Percentiles rank a stretch among this genome's conserved stretches.
Conservation (phyloP, 2,329 filamentous ascomycete species). For the Seiridium cupressi region DNA sequence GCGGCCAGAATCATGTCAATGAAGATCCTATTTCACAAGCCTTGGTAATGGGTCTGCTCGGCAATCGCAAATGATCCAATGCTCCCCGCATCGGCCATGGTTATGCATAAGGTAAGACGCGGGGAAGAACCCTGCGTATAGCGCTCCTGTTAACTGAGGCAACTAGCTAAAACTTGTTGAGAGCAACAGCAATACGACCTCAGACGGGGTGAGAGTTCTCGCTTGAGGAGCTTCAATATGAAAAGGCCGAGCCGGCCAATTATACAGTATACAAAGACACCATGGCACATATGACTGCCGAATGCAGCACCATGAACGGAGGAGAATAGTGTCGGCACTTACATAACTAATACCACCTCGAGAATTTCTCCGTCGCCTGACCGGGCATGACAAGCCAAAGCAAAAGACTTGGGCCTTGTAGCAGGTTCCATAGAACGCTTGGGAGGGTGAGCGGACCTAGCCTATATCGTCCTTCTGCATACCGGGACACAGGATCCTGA, state of each 20-base stretch:
- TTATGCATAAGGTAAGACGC: not conserved
- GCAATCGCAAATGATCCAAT: not conserved
- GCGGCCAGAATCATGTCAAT: not conserved
- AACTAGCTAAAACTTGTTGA: not conserved
- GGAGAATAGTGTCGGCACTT: not conserved
- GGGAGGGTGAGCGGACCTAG: not conserved
- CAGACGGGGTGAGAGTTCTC: not conserved
- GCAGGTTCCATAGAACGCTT: not conserved
- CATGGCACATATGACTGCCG: not conserved
- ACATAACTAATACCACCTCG: constrained; percentile 3
- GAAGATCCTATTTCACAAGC: not conserved
- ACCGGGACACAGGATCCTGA: not conserved
- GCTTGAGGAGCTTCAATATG: not conserved
- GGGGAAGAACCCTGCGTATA: not conserved
- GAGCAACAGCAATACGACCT: not conserved
- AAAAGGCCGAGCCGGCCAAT: not conserved
- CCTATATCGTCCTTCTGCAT: not conserved
- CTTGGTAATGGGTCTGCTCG: not conserved
- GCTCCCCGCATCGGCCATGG: not conserved
- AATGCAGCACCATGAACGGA: not conserved
- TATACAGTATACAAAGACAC: not conserved
- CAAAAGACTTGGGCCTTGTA: not conserved
- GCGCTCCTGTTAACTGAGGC: not conserved
- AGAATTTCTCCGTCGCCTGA: not conserved
- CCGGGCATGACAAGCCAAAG: not conserved